Percentiles rank a stretch among this genome's conserved stretches.
Conservation (phyloP, 306 rosid genomes). For the Styphnolobium japonicum region DNA sequence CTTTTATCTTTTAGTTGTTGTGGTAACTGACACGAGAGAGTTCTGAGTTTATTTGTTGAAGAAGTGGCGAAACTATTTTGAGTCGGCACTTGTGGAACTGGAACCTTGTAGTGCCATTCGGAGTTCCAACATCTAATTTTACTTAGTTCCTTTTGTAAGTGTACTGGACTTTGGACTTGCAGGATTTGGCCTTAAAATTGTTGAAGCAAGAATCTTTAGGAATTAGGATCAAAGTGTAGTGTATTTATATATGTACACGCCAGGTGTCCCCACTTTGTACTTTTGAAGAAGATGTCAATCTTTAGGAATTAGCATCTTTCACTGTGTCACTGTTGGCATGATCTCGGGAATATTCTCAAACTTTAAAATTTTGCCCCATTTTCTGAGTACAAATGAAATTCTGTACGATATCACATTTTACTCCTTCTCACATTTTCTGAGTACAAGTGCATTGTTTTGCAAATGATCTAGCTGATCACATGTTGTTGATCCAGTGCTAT, state of each 20-base stretch:
- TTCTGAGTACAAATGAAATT: neutral
- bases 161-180: neutral
- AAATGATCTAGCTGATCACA: neutral
- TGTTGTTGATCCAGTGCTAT: neutral
- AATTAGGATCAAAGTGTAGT: neutral
- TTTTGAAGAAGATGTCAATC: neutral
- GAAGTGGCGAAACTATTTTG: neutral
- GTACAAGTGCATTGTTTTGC: neutral
- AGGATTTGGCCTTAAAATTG: neutral
- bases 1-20: too few species aligned
- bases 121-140: too few species aligned
- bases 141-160: neutral
- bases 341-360: neutral
- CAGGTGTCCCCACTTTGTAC: neutral
- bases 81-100: neutral
- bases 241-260: too few species aligned
- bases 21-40: too few species aligned
- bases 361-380: neutral
- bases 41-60: neutral
- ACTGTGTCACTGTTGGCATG: neutral
- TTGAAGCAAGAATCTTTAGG: neutral
- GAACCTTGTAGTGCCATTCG: neutral
- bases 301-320: conserved; percentile 6
- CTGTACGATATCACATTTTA: neutral
- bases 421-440: neutral